phyloP scores from a whole-genome alignment of 257 asterid species.

The Lantana camara region DNA sequence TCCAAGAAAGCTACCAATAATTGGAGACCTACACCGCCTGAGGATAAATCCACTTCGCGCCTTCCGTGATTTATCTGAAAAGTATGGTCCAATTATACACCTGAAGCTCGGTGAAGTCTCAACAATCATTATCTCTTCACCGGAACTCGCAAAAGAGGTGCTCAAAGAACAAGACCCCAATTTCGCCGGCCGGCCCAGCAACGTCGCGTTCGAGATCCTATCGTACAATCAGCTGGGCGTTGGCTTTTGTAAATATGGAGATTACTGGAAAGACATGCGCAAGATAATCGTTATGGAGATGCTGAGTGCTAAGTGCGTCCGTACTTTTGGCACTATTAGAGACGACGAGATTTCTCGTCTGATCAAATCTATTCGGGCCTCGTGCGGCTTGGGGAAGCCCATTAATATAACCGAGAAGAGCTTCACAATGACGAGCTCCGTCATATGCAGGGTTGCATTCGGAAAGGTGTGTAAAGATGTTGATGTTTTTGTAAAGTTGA shows the following conservation, averaged over 20 bases:
- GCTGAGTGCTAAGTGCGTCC: too few species aligned
- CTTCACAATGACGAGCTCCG: background rate
- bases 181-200: background rate
- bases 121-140: background rate
- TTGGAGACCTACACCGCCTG: background rate
- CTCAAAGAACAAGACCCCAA: background rate
- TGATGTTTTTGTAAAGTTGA: background rate
- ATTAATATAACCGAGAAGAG: background rate
- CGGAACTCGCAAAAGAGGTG: background rate
- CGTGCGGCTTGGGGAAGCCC: background rate
- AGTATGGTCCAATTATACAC: background rate
- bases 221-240: background rate
- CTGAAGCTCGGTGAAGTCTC: background rate
- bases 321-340: too few species aligned
- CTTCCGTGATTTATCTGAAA: background rate
- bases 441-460: slow-evolving; percentile 3
- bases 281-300: too few species aligned
- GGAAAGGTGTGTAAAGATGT: background rate
- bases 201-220: background rate
- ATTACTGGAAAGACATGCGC: too few species aligned
- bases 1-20: background rate
- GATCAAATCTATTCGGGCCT: background rate
- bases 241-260: background rate
- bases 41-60: background rate
- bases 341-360: too few species aligned